Conservation (phyloP, 2,329 filamentous ascomycete genomes). For the Macrophomina tecta region DNA sequence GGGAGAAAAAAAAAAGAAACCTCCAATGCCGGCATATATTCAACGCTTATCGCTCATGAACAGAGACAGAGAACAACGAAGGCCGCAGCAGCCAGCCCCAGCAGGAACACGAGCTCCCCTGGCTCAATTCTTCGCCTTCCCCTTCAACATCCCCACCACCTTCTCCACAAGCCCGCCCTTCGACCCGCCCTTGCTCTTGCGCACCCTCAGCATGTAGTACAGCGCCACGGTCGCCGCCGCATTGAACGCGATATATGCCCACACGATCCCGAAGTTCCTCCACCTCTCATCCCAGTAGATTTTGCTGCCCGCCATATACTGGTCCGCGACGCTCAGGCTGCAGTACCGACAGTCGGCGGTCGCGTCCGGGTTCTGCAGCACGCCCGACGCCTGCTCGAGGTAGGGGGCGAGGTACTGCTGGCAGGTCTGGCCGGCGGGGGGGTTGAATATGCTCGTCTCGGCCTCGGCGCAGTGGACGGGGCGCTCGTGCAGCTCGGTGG, state of each 20-base stretch:
- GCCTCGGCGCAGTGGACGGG: constrained; percentile 54
- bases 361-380: constrained; percentile 39
- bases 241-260: constrained; percentile 56
- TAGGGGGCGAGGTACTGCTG: constrained; percentile 53
- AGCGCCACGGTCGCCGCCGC: constrained; percentile 50
- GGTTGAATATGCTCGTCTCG: constrained; percentile 52
- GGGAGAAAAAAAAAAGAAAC: too few species aligned
- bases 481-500: constrained; percentile 51
- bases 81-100: too few species aligned
- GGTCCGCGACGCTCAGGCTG: constrained; percentile 69
- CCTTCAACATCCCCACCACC: not conserved
- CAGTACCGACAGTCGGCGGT: constrained; percentile 50
- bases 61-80: too few species aligned
- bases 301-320: constrained; percentile 82
- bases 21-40: too few species aligned
- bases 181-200: not conserved
- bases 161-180: not conserved
- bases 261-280: constrained; percentile 58
- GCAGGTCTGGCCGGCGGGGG: constrained; percentile 50
- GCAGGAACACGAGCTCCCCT: too few species aligned
- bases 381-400: constrained; percentile 34
- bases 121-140: not conserved
- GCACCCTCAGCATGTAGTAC: constrained; percentile 37
- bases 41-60: too few species aligned
- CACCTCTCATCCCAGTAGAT: constrained; percentile 48